phyloP scores from a whole-genome alignment of 2,329 filamentous ascomycete species.

The Clarireedia monteithiana region DNA sequence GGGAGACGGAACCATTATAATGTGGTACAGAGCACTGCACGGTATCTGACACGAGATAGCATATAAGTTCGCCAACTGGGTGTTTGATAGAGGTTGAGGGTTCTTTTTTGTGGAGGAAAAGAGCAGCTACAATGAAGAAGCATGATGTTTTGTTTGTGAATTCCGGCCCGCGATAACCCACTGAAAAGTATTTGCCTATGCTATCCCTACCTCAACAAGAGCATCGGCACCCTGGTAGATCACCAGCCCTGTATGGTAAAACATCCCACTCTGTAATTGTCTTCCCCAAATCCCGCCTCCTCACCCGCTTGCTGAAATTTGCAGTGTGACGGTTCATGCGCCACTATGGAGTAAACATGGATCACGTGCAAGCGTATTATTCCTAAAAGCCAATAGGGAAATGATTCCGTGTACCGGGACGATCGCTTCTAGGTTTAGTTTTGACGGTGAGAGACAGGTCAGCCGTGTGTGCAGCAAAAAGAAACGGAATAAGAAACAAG shows the following conservation, averaged over 20 bases:
- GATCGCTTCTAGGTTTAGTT: conserved; percentile 1
- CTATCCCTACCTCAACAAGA: too few species aligned
- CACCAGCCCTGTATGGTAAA: neutral
- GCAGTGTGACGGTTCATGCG: conserved; percentile 1
- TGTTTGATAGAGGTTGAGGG: neutral
- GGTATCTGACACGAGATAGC: neutral
- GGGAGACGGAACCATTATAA: conserved; percentile 61
- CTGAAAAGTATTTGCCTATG: too few species aligned
- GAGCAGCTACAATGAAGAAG: too few species aligned
- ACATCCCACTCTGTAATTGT: neutral
- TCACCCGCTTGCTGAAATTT: neutral
- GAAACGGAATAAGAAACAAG: conserved; percentile 1
- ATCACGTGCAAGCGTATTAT: neutral
- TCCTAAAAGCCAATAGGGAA: neutral
- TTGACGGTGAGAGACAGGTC: neutral
- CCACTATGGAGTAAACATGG: neutral
- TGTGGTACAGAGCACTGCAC: neutral
- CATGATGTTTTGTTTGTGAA: too few species aligned
- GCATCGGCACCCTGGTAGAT: too few species aligned
- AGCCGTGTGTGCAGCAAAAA: neutral
- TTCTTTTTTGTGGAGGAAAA: too few species aligned
- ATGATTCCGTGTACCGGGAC: neutral
- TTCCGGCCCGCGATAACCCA: too few species aligned
- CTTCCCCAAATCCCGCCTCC: too few species aligned
- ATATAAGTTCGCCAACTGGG: neutral